Conservation (phyloP, 108 stramenopile species). For the Cyclotella choctawhatcheeana region DNA sequence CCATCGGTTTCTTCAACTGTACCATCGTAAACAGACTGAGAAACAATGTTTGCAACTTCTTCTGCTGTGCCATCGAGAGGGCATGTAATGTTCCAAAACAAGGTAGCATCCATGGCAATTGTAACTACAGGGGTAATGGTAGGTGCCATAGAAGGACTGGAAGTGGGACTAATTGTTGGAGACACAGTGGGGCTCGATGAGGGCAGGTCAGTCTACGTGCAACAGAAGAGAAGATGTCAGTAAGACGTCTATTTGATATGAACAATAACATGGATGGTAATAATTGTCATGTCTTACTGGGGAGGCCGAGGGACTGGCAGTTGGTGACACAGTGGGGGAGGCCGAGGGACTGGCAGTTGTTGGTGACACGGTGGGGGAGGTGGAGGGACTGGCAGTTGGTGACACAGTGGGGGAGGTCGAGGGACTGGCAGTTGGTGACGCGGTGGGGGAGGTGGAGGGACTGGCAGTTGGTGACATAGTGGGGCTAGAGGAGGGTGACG, state of each 20-base stretch:
- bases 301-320: too few relatives aligned
- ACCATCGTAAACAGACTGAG: not conserved
- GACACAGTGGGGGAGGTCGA: not conserved
- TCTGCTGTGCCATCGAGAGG: not conserved
- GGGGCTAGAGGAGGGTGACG: not conserved
- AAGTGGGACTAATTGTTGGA: not conserved
- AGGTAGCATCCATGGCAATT: not conserved
- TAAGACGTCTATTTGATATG: too few relatives aligned
- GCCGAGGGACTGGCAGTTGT: too few relatives aligned
- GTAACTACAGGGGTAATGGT: not conserved
- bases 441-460: not conserved
- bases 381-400: not conserved
- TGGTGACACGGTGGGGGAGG: too few relatives aligned
- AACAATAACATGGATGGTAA: too few relatives aligned
- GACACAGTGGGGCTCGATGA: too few relatives aligned
- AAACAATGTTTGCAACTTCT: not conserved
- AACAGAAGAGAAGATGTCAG: too few relatives aligned
- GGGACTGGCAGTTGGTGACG: not conserved
- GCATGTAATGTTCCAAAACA: not conserved
- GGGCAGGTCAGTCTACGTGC: too few relatives aligned
- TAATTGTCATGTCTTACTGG: too few relatives aligned
- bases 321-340: too few relatives aligned
- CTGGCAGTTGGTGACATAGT: not conserved
- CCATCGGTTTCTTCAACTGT: not conserved
- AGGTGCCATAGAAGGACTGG: not conserved